Evolutionary conservation across 371 early-diverging fungal species (phyloP), one percentile per base, ranked within the genome.

Genomic region (Fennellomyces sp.): DNA sequence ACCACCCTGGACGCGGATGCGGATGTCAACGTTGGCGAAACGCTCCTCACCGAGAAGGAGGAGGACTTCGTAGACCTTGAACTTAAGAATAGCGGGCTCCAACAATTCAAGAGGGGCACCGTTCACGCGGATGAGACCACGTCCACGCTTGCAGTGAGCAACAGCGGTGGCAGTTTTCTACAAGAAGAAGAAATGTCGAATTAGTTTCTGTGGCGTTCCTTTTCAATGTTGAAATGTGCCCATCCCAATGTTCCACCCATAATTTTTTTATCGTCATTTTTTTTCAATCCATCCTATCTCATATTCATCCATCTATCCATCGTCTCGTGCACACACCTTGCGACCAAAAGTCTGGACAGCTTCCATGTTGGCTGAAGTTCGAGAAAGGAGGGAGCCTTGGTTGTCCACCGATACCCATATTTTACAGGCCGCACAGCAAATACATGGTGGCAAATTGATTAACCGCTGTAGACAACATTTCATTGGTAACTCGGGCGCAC

Each of bases 91-190:
- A 84, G 94, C 95, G 72, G 99, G 98, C 83, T 97, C 91, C 59
- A 97, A 87, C 66, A 99, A 89, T 65, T 95, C 94, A 56, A 99
- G 79, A 66, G 99, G 99, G 68, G 93, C 92, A 60, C 99, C 98
- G 88, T 99, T 99, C 66, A 99, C 84, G 83, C 93, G 94, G 83
- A 99, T 90, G 72, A 96, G 91, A 76, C 97, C 97, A 77, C 88
- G 88, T 61, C 99, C 96, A 78, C 93, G 92, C 89, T 95, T 97
- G 92, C 97, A 97, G 88, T 93, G 91, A 70, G 99, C 98, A 66
- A 96, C 97, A 70, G 99, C 99, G 67, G 97, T 96, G 78, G 99
- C 99, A 85, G 96, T 99, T 91, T 99, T 99, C 96, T 97, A 84
- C 50, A 56, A 17, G 47, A 35, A 33, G 21, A 60, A 28, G 28